phyloP scores from a whole-genome alignment of 345 rosid genomes.

The Euphorbia pulcherrima region DNA sequence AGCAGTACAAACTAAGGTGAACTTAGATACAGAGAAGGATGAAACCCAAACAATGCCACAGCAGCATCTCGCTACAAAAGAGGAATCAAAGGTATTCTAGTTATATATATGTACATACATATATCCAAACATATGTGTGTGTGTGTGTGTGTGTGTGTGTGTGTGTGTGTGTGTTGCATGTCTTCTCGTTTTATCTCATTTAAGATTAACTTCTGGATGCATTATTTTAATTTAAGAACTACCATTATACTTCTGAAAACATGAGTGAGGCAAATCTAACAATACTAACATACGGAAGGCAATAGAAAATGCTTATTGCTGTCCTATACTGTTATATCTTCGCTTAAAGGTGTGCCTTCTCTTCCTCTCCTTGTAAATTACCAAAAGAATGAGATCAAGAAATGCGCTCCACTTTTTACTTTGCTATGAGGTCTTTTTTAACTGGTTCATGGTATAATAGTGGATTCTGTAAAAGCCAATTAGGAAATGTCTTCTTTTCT shows the following conservation, averaged over 20 bases:
- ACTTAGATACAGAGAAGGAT: slow-evolving; percentile 24
- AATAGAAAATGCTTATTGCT: too few relatives aligned
- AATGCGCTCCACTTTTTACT: not conserved
- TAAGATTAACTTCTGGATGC: not conserved
- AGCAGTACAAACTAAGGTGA: slow-evolving; percentile 22
- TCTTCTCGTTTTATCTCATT: too few relatives aligned
- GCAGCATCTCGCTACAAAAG: slow-evolving; percentile 19
- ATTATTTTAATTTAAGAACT: not conserved
- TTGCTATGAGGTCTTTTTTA: not conserved
- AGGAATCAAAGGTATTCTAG: slow-evolving; percentile 39
- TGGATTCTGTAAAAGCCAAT: not conserved
- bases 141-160: too few relatives aligned
- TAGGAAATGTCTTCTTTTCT: not conserved
- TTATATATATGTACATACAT: not conserved
- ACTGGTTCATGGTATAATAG: not conserved
- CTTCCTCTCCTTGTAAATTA: slow-evolving; percentile 3
- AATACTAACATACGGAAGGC: too few relatives aligned
- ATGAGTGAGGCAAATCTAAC: too few relatives aligned
- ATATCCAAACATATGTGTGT: not conserved
- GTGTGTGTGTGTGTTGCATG: not conserved
- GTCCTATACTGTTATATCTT: too few relatives aligned
- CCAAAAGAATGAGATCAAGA: not conserved
- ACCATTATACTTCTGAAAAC: too few relatives aligned
- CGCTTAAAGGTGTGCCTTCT: too few relatives aligned
- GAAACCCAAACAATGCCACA: slow-evolving; percentile 18